A percentile compares a stretch with the other conserved stretches of the same genome.
These are phyloP conservation scores for Mortierella sp. DNA, from an alignment of 371 early-diverging fungal species.

Conservation along the genomic window DNA sequence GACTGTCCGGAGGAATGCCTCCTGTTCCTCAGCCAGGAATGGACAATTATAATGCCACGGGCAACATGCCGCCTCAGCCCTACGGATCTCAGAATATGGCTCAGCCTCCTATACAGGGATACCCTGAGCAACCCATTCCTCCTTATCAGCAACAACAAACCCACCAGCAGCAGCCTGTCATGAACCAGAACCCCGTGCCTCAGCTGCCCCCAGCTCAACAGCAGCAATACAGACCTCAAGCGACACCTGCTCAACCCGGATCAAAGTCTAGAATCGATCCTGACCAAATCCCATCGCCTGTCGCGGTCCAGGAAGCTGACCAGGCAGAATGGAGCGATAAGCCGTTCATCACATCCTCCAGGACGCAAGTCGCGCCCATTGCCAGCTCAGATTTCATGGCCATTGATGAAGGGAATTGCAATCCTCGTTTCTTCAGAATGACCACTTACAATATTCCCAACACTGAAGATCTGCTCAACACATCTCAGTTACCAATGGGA, in stretches of 20 bases:
- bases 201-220: conserved; percentile 44
- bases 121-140: conserved; percentile 18
- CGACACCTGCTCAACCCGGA: conserved; percentile 31
- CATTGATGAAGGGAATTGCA: conserved; percentile 94
- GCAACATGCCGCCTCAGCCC: conserved; percentile 23
- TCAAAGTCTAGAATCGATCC: conserved; percentile 85
- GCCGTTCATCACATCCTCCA: conserved; percentile 79
- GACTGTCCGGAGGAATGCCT: conserved; percentile 21
- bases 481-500: conserved; percentile 87
- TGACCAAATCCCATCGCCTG: conserved; percentile 92
- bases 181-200: conserved; percentile 19
- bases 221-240: conserved; percentile 38
- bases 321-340: conserved; percentile 71
- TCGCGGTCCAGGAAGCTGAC: conserved; percentile 83
- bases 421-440: conserved; percentile 92
- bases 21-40: conserved; percentile 30
- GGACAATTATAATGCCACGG: conserved; percentile 21
- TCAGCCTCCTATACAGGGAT: conserved; percentile 23
- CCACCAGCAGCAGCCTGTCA: conserved; percentile 20
- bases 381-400: conserved; percentile 82
- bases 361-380: conserved; percentile 75
- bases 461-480: conserved; percentile 79
- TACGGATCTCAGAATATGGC: conserved; percentile 32
- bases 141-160: conserved; percentile 36
- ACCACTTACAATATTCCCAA: conserved; percentile 88